Evolutionary conservation across 2,329 filamentous ascomycete genomes (phyloP).

Genomic region (Ramularia endophylla): DNA sequence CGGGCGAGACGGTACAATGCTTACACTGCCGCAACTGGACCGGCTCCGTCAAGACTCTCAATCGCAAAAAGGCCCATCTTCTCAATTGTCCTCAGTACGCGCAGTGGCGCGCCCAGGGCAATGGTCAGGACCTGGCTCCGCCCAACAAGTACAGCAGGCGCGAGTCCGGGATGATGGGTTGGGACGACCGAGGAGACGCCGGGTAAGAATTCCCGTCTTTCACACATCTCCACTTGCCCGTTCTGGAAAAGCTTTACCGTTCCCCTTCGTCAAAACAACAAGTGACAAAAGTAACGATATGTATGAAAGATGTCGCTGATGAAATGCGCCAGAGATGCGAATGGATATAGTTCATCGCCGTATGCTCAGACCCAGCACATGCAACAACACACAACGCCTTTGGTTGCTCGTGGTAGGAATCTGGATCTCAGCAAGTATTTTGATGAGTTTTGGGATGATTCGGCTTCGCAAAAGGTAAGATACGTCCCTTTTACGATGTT

Average conservation of each 20-base stretch:
- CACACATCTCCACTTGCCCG: constrained; percentile 1
- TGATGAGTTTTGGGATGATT: constrained; percentile 28
- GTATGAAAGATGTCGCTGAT: not conserved
- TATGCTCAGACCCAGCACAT: not conserved
- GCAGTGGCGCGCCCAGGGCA: constrained; percentile 26
- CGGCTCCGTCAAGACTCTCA: constrained; percentile 27
- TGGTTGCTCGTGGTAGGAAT: constrained; percentile 20
- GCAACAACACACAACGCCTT: constrained; percentile 13
- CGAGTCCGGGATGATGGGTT: constrained; percentile 12
- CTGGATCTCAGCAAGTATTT: constrained; percentile 23
- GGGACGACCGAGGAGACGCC: constrained; percentile 8
- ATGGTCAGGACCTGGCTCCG: constrained; percentile 29
- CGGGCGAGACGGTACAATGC: constrained; percentile 27
- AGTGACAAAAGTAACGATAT: constrained; percentile 3
- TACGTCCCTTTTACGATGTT: not conserved
- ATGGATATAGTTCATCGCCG: constrained; percentile 10
- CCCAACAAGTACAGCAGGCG: constrained; percentile 28
- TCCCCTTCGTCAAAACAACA: not conserved
- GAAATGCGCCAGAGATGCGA: not conserved
- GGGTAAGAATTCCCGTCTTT: constrained; percentile 16
- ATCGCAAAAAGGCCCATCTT: constrained; percentile 30
- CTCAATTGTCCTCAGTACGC: constrained; percentile 25
- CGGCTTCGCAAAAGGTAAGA: constrained; percentile 23
- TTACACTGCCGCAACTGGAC: constrained; percentile 29
- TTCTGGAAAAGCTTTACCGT: not conserved